Evolutionary conservation across 2,329 filamentous ascomycete species (phyloP).

Genomic region (Calonectria henricotiae): DNA sequence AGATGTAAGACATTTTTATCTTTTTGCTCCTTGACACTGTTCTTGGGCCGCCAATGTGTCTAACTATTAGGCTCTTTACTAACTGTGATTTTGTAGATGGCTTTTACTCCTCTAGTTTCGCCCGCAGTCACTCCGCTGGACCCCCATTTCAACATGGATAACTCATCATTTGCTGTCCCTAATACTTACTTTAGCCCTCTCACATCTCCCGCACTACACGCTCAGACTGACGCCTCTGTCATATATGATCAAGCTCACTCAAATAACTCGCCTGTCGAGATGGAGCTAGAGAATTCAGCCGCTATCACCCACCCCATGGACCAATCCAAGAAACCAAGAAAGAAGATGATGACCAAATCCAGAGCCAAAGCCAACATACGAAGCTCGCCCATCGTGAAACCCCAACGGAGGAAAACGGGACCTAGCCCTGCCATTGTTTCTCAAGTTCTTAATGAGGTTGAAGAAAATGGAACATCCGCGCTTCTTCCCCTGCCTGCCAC

Average conservation of each 20-base stretch:
- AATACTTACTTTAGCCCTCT: constrained; percentile 87
- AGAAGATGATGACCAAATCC: constrained; percentile 69
- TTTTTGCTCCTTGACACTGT: background rate
- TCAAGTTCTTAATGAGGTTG: constrained; percentile 70
- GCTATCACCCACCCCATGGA: constrained; percentile 63
- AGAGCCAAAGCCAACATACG: constrained; percentile 71
- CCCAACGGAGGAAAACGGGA: constrained; percentile 70
- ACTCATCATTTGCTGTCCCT: constrained; percentile 72
- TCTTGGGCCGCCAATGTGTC: background rate
- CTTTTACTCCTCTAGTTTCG: constrained; percentile 86
- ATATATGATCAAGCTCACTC: constrained; percentile 53
- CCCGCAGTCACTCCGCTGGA: constrained; percentile 89
- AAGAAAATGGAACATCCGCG: constrained; percentile 61
- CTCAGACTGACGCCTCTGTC: constrained; percentile 56
- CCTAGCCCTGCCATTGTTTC: constrained; percentile 72
- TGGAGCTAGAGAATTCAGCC: constrained; percentile 67
- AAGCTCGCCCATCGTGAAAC: constrained; percentile 82
- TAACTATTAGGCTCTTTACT: constrained; percentile 32
- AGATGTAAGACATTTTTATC: constrained; percentile 67
- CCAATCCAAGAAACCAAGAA: constrained; percentile 68
- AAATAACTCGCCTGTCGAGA: constrained; percentile 72
- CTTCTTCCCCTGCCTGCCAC: constrained; percentile 60
- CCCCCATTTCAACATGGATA: constrained; percentile 76
- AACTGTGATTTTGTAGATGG: constrained; percentile 68
- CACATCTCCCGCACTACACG: constrained; percentile 85